These are phyloP conservation scores for Aspergillus sp. DNA, from an alignment of 2,329 filamentous ascomycete species.

Conservation along the genomic window DNA sequence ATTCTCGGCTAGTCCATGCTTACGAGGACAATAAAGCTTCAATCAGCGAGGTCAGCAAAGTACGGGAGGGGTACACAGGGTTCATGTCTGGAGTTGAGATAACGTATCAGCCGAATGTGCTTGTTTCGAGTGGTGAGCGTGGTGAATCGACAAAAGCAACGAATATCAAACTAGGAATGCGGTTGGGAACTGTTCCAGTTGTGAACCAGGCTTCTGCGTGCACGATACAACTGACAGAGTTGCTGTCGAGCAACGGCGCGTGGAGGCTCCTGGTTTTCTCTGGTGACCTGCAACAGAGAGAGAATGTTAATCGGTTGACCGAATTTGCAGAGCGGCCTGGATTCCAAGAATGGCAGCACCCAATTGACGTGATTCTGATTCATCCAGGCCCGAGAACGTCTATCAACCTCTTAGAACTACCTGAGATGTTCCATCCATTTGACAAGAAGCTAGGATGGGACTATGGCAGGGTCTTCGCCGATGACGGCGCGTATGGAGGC, in stretches of 20 bases:
- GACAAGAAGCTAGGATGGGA: slow-evolving; percentile 17
- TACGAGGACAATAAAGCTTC: slow-evolving; percentile 1
- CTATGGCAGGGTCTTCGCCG: slow-evolving; percentile 18
- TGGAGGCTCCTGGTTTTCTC: slow-evolving; percentile 23
- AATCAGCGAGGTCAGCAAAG: neutral
- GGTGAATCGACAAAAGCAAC: neutral
- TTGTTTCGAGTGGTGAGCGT: neutral
- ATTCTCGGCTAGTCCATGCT: slow-evolving; percentile 27
- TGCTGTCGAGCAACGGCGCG: slow-evolving; percentile 14
- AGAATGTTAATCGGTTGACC: slow-evolving; percentile 3
- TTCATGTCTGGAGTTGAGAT: slow-evolving; percentile 10
- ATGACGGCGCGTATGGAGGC: slow-evolving; percentile 1
- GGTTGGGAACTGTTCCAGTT: slow-evolving; percentile 12
- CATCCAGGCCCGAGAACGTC: slow-evolving; percentile 10
- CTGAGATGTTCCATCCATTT: slow-evolving; percentile 18
- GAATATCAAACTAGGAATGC: slow-evolving; percentile 16
- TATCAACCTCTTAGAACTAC: slow-evolving; percentile 14
- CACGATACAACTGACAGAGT: slow-evolving; percentile 4
- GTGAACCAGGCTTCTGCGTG: slow-evolving; percentile 13
- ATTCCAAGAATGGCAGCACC: neutral
- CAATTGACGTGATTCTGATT: slow-evolving; percentile 2
- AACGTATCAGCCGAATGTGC: slow-evolving; percentile 3
- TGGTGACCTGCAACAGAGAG: slow-evolving; percentile 12
- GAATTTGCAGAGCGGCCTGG: neutral
- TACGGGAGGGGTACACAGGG: neutral